Evolutionary conservation across 345 rosid genomes (phyloP).

Genomic region (Raphanus sativus): DNA sequence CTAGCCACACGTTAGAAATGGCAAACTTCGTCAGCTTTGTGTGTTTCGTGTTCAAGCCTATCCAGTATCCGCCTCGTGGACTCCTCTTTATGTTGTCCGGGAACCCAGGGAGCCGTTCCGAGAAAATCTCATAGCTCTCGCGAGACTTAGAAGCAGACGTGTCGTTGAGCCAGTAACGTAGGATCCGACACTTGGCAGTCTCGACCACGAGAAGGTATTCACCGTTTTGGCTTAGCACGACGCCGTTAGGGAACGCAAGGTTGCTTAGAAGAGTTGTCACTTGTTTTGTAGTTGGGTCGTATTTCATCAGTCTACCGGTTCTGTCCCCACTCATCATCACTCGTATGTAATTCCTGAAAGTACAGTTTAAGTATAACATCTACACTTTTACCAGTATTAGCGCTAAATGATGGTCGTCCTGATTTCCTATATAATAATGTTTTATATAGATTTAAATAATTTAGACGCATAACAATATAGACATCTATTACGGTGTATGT

Average conservation of each 20-base stretch:
- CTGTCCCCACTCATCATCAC: conserved; percentile 50
- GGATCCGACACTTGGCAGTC: conserved; percentile 29
- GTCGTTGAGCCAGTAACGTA: conserved; percentile 48
- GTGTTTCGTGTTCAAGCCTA: conserved; percentile 55
- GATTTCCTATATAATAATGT: background rate
- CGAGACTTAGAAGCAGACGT: conserved; percentile 26
- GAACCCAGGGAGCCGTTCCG: conserved; percentile 53
- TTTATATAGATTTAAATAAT: background rate
- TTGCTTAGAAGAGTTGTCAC: conserved; percentile 42
- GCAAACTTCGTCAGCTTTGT: conserved; percentile 38
- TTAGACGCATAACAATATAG: background rate
- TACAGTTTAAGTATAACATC: background rate
- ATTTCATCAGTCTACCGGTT: conserved; percentile 68
- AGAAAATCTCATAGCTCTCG: conserved; percentile 41
- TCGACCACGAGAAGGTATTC: conserved; percentile 54
- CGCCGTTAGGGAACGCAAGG: conserved; percentile 65
- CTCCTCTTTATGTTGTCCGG: conserved; percentile 72
- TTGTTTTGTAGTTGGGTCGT: conserved; percentile 49
- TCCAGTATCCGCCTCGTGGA: conserved; percentile 70
- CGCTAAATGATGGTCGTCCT: no score
- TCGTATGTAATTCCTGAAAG: conserved; percentile 48
- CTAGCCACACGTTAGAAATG: conserved; percentile 49
- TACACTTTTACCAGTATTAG: background rate
- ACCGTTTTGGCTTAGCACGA: conserved; percentile 46
- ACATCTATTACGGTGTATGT: background rate